Conservation (phyloP, 306 rosid species). For the Abrus pulchellus region DNA sequence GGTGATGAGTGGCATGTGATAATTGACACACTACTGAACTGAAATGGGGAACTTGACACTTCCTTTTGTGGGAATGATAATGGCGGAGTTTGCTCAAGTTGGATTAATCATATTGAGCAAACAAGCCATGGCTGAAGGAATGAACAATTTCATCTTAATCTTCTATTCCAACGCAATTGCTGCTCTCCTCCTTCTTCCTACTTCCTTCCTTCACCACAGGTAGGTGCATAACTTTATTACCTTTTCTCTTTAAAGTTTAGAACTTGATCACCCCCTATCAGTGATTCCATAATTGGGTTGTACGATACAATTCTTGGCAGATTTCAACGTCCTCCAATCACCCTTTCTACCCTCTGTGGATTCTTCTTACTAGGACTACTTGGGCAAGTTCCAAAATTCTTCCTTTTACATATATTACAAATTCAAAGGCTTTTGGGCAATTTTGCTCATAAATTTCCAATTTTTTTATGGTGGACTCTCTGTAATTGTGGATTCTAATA, state of each 20-base stretch:
- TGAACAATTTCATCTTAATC: conserved; percentile 74
- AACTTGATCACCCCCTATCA: not conserved
- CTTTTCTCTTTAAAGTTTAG: no score
- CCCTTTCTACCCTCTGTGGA: conserved; percentile 56
- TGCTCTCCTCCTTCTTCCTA: conserved; percentile 72
- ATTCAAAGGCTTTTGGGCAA: not conserved
- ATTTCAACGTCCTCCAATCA: conserved; percentile 64
- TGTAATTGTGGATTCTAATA: conserved; percentile 24
- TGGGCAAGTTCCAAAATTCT: conserved; percentile 58
- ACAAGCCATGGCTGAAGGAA: conserved; percentile 70
- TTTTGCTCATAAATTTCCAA: no score
- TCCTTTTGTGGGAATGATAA: conserved; percentile 74
- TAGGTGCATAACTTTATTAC: not conserved
- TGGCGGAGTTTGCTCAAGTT: conserved; percentile 75
- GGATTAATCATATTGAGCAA: conserved; percentile 77
- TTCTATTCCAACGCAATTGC: conserved; percentile 78
- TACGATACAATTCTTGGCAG: conserved; percentile 33
- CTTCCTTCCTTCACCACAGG: conserved; percentile 66
- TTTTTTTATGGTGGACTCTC: no score
- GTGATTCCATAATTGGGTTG: not conserved
- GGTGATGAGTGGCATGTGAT: no score
- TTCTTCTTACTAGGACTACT: conserved; percentile 70
- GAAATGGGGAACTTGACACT: conserved; percentile 57
- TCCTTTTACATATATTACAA: not conserved
- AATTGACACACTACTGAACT: no score